Evolutionary conservation across 495 filamentous ascomycete genomes (phyloP).

Genomic region (Aspergillus homomorphus): DNA sequence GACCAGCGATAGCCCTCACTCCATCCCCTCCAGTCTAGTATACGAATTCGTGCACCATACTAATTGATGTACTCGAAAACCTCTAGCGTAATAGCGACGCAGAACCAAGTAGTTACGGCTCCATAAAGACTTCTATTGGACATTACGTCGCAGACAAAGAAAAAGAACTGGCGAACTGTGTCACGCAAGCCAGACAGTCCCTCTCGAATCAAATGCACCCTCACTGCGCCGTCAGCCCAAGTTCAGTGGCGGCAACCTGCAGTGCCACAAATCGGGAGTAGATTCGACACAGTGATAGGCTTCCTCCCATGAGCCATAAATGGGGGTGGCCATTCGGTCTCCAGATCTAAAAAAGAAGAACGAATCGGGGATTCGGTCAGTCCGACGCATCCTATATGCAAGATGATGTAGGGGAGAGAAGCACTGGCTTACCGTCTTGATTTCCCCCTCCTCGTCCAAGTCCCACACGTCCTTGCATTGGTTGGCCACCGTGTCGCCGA

Average conservation of each 20-base stretch:
- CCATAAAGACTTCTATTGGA: not conserved
- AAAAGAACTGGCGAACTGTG: not conserved
- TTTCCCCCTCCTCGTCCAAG: slow-evolving; percentile 73
- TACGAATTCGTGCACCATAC: not conserved
- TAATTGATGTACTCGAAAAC: not conserved
- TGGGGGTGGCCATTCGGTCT: slow-evolving; percentile 65
- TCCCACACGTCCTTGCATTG: slow-evolving; percentile 73
- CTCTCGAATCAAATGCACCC: not conserved
- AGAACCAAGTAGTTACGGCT: too few relatives aligned
- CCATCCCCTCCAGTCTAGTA: not conserved
- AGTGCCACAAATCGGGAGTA: slow-evolving; percentile 68
- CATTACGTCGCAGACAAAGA: not conserved
- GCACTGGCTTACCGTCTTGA: slow-evolving; percentile 38
- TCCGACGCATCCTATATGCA: not conserved
- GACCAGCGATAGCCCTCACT: not conserved
- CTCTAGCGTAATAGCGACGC: too few relatives aligned
- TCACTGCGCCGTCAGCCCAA: slow-evolving; percentile 31
- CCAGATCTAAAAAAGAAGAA: slow-evolving; percentile 60
- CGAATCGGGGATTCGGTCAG: not conserved
- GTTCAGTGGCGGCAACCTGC: slow-evolving; percentile 68
- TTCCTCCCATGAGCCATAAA: slow-evolving; percentile 80
- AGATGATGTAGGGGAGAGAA: not conserved
- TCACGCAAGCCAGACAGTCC: not conserved
- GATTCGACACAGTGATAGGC: slow-evolving; percentile 67
- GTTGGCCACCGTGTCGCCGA: slow-evolving; percentile 68